Conservation (phyloP, 768 basidiomycete species). For the Tephrocybe sp. region DNA sequence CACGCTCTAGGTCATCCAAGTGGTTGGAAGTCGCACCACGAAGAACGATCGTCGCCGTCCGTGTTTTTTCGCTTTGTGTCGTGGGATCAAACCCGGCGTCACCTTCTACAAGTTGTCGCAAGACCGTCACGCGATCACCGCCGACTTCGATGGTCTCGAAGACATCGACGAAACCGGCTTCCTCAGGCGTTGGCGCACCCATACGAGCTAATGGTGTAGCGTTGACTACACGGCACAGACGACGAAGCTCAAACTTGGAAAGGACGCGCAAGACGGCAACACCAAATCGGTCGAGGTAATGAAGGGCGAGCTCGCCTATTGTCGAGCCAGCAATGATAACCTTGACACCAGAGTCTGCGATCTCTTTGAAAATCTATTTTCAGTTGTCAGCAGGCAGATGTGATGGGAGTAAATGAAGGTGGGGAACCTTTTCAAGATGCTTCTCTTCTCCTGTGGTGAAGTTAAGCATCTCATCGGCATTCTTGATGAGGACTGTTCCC, state of each 20-base stretch:
- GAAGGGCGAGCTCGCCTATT: conserved; percentile 93
- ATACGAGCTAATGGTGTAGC: conserved; percentile 95
- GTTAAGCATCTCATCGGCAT: conserved; percentile 94
- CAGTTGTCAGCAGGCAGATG: too few relatives aligned
- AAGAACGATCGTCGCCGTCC: conserved; percentile 91
- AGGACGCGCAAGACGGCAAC: conserved; percentile 96
- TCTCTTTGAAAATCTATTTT: conserved; percentile 88
- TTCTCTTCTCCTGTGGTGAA: conserved; percentile 96
- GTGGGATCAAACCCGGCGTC: conserved; percentile 61
- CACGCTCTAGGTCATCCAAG: conserved; percentile 93
- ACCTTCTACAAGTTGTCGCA: conserved; percentile 74
- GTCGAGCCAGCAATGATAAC: conserved; percentile 91
- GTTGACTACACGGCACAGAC: conserved; percentile 91
- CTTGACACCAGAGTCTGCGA: conserved; percentile 92
- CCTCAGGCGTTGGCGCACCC: conserved; percentile 94
- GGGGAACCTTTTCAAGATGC: conserved; percentile 80
- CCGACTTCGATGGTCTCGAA: conserved; percentile 97
- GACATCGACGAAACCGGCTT: conserved; percentile 90
- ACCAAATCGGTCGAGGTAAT: conserved; percentile 91
- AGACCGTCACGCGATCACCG: conserved; percentile 95
- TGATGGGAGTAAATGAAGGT: background rate
- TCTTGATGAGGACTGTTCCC: conserved; percentile 94
- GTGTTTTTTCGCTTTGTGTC: conserved; percentile 63
- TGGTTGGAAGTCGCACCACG: conserved; percentile 94
- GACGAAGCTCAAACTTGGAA: conserved; percentile 95